Base-by-base conservation (phyloP, 768 basidiomycete species). In the Phanerochaete sordida region DNA sequence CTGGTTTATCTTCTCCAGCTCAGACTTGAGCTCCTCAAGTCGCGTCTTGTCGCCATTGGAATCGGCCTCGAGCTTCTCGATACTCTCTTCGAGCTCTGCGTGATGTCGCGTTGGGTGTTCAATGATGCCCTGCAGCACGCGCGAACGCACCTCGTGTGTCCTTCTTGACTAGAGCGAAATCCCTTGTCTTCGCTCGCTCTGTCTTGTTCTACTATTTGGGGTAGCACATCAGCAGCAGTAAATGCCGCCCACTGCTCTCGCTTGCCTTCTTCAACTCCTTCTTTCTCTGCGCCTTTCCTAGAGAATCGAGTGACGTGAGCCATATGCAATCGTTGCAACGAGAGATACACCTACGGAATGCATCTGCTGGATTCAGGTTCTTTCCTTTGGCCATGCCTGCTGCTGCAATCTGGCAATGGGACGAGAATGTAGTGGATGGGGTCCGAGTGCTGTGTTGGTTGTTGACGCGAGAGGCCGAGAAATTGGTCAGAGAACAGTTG, bases 191-290 rank as follows among this genome's bases (percentile, higher is more conserved):
- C 52, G 82, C 74, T 58, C 95, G 81, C 58, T 83, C 87, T 71
- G 88, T 75, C 79, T 97, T 98, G 81, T 98, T 96, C 93, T 95
- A 88, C 83, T 85, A 74, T 74, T 80, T 54, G 65, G 58, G 56
- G 56, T 56, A 33, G 54, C 26, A 23, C 19, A 54, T 45, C 56
- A 51, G 46, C 37, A 51, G 56, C 47, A 46, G 50, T 58, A 63
- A n/a, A 49, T 24, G 6, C 27, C 46, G 39, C 28, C 35, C 23
- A 11, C 12, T 43, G 39, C 45, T 53, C 28, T 28, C 35, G 63
- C 84, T 65, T 74, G 87, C 94, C 88, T 94, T 96, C 77, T 96
- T 96, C 46, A 98, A 77, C 72, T 99, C 96, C 72, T 95, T 98
- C 74, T 94, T 95, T 60, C 93, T 82, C 70, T 88, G 88, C 2